phyloP scores from a whole-genome alignment of 169 alveolate genomes.

The Sarcocystis neurona region DNA sequence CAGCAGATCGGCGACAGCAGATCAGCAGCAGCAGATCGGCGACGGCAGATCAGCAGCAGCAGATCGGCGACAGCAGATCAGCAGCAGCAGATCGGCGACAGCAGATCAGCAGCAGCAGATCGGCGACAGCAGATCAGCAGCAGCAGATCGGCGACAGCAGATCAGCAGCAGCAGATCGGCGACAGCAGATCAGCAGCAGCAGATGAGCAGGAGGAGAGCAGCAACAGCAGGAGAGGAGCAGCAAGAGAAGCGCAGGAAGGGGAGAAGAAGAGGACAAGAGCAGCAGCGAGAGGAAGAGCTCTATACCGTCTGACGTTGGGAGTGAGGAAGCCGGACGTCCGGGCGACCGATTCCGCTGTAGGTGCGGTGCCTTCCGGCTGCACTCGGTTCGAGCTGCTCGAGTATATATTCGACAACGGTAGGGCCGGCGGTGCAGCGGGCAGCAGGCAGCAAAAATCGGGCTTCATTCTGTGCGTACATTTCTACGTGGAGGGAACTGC shows the following conservation, averaged over 20 bases:
- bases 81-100: no score
- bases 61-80: no score
- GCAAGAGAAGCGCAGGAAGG: background rate
- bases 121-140: no score
- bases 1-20: no score
- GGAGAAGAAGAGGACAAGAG: background rate
- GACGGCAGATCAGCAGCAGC: no score
- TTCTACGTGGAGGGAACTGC: slow-evolving; percentile 40
- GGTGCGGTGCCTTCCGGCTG: slow-evolving; percentile 22
- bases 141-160: no score
- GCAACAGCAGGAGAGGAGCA: background rate
- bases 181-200: no score
- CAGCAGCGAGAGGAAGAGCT: background rate
- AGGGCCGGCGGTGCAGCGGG: slow-evolving; percentile 43
- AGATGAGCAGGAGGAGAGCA: no score
- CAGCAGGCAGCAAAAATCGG: slow-evolving; percentile 56
- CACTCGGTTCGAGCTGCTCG: slow-evolving; percentile 45
- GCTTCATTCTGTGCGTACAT: slow-evolving; percentile 46
- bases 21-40: no score
- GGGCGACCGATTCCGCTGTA: slow-evolving; percentile 61
- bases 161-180: no score
- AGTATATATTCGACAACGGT: slow-evolving; percentile 33
- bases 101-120: no score
- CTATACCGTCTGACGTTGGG: background rate
- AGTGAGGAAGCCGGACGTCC: slow-evolving; percentile 6